Evolutionary conservation across 352 stramenopile genomes (phyloP).

Genomic region (Pythium dissimile): DNA sequence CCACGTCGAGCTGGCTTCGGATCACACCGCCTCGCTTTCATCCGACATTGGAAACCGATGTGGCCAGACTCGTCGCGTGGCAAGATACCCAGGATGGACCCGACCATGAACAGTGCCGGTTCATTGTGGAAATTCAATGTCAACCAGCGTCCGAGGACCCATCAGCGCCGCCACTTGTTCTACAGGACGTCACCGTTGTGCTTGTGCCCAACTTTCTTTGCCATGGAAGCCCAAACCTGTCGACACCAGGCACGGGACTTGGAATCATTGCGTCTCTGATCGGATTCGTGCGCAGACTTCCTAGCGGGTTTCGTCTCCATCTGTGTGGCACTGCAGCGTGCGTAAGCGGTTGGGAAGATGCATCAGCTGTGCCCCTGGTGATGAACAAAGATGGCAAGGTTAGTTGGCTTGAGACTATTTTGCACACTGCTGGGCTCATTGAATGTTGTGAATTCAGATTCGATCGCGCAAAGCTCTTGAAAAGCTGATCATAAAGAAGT

Average conservation of each 20-base stretch:
- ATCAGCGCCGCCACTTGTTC: neutral
- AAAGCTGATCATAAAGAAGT: neutral
- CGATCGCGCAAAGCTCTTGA: neutral
- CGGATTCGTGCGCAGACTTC: slow-evolving; percentile 8
- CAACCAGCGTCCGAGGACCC: neutral
- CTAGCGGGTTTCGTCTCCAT: neutral
- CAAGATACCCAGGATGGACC: neutral
- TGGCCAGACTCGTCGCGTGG: neutral
- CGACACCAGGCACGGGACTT: neutral
- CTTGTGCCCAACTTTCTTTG: slow-evolving; percentile 34
- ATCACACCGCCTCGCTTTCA: slow-evolving; percentile 6
- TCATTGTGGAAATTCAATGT: slow-evolving; percentile 18
- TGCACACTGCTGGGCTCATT: too few relatives aligned
- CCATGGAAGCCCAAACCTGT: slow-evolving; percentile 26
- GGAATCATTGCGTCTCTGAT: slow-evolving; percentile 2
- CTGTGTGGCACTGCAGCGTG: neutral
- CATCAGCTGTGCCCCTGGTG: neutral
- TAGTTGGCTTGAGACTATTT: too few relatives aligned
- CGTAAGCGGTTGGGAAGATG: neutral
- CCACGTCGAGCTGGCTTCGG: neutral
- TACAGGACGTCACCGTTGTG: slow-evolving; percentile 11
- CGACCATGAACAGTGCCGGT: neutral
- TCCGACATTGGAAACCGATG: neutral
- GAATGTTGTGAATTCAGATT: neutral
- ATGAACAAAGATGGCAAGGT: slow-evolving; percentile 1